These are phyloP conservation scores for Phoma herbarum DNA, from an alignment of 2,329 filamentous ascomycete species.

Conservation along the genomic window DNA sequence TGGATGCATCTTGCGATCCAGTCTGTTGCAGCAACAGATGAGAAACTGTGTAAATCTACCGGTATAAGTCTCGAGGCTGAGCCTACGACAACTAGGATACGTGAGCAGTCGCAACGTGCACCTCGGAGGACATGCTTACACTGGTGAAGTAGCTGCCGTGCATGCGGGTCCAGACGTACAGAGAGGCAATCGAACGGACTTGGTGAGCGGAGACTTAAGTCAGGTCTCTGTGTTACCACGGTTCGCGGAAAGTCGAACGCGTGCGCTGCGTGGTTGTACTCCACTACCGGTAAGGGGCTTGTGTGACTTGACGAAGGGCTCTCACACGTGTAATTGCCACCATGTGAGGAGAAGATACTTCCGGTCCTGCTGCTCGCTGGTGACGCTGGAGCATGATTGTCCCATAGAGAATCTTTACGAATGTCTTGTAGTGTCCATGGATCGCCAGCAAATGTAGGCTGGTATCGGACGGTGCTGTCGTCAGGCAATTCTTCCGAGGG, in stretches of 20 bases:
- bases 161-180: conserved; percentile 32
- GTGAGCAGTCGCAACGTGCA: conserved; percentile 1
- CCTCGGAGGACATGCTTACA: conserved; percentile 31
- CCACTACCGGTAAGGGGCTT: conserved; percentile 26
- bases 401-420: conserved; percentile 17
- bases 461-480: neutral
- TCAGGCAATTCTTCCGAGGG: conserved; percentile 3
- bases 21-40: conserved; percentile 29
- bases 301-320: conserved; percentile 26
- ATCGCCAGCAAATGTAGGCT: neutral
- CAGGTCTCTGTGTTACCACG: conserved; percentile 18
- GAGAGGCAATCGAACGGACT: conserved; percentile 38
- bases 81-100: conserved; percentile 32
- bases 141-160: conserved; percentile 35
- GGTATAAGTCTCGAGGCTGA: conserved; percentile 38
- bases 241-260: conserved; percentile 20
- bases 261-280: conserved; percentile 24
- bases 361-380: conserved; percentile 29
- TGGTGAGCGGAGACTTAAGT: conserved; percentile 27
- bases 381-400: conserved; percentile 23
- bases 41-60: conserved; percentile 36
- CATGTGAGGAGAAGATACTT: conserved; percentile 25
- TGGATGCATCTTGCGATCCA: conserved; percentile 40
- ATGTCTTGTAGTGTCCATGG: conserved; percentile 1
- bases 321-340: conserved; percentile 24